phyloP scores from a whole-genome alignment of 2,329 filamentous ascomycete genomes.

The Zalaria obscura region DNA sequence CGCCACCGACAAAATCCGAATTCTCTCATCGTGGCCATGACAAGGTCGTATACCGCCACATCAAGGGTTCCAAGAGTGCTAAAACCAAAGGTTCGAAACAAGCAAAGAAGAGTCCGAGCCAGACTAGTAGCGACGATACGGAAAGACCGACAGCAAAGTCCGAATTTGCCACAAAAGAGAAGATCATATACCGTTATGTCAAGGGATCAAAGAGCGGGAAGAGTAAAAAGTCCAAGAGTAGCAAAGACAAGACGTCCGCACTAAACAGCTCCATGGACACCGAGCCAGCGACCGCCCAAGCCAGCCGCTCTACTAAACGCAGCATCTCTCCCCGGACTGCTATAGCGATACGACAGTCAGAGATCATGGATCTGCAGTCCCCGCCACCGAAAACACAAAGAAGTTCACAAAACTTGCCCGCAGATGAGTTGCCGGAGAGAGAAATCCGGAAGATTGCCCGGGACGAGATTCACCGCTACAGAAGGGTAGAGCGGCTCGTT shows the following conservation, averaged over 20 bases:
- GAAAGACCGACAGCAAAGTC: too few relatives aligned
- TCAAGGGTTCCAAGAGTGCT: neutral
- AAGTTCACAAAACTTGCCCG: too few relatives aligned
- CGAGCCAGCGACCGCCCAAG: too few relatives aligned
- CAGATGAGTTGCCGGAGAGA: neutral
- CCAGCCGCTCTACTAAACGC: neutral
- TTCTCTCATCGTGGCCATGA: neutral
- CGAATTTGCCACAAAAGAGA: too few relatives aligned
- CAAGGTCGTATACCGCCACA: neutral
- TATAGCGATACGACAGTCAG: slow-evolving; percentile 4
- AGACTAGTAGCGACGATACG: too few relatives aligned
- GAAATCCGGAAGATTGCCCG: slow-evolving; percentile 17
- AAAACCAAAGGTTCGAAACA: neutral
- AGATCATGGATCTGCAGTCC: neutral
- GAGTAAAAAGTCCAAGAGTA: too few relatives aligned
- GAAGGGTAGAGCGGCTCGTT: slow-evolving; percentile 18
- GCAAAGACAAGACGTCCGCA: too few relatives aligned
- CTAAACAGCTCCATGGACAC: too few relatives aligned
- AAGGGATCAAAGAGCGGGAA: too few relatives aligned
- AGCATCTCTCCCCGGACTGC: slow-evolving; percentile 4
- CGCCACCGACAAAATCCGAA: neutral
- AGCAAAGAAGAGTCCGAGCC: too few relatives aligned
- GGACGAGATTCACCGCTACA: slow-evolving; percentile 19
- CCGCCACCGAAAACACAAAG: slow-evolving; percentile 1
- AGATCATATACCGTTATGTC: too few relatives aligned